A percentile compares a stretch with the other conserved stretches of the same genome.
These are phyloP conservation scores for Cynanchum wilfordii DNA, from an alignment of 257 asterid species.

Conservation along the genomic window DNA sequence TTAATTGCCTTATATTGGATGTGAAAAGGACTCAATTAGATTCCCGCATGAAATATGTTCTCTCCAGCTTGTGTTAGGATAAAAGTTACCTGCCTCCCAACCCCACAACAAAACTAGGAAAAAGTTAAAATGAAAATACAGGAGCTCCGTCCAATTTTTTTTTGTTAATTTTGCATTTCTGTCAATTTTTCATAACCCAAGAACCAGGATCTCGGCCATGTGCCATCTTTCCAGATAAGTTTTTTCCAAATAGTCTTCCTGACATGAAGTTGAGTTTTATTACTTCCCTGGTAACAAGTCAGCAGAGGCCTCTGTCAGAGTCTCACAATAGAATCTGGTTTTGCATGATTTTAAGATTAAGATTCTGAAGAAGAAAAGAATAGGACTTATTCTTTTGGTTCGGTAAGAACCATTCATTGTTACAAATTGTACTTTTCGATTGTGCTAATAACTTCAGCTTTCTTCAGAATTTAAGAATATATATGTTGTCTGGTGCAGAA, in stretches of 20 bases:
- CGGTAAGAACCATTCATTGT: not conserved
- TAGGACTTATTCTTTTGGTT: not conserved
- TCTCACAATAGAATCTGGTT: too few species aligned
- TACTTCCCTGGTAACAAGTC: too few species aligned
- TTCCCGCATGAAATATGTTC: not conserved
- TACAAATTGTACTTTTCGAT: not conserved
- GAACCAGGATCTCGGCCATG: not conserved
- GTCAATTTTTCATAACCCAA: not conserved
- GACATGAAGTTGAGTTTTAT: too few species aligned
- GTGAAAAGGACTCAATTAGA: not conserved
- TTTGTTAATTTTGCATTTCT: not conserved
- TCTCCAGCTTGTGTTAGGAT: not conserved
- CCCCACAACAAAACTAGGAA: not conserved
- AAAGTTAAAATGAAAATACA: not conserved
- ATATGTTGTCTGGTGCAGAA: conserved; percentile 47
- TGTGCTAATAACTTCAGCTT: not conserved
- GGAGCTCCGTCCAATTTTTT: not conserved
- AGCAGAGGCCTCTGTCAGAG: too few species aligned
- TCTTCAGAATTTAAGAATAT: not conserved
- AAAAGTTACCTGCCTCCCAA: not conserved
- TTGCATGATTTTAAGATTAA: not conserved
- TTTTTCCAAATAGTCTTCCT: too few species aligned
- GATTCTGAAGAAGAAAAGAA: not conserved
- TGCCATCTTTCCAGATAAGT: not conserved
- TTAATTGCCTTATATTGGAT: not conserved